Evolutionary conservation across 1,139 yeast genomes (phyloP).

Genomic region (Meyerozyma athensensis): DNA sequence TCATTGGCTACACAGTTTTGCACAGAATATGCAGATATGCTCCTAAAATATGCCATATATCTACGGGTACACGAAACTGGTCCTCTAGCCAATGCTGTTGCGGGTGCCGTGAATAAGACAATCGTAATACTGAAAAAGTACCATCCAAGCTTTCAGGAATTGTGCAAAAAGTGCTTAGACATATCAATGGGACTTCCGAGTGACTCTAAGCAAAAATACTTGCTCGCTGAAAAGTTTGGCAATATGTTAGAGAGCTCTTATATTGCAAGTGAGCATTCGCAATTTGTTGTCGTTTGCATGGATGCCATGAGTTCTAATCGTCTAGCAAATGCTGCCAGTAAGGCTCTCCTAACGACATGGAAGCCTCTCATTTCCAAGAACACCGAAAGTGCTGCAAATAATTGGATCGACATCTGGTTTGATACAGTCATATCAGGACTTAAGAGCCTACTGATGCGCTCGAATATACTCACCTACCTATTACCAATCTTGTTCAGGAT

Average conservation of each 20-base stretch:
- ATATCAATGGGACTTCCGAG: constrained; percentile 38
- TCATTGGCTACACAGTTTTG: neutral
- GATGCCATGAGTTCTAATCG: constrained; percentile 51
- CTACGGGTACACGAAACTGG: neutral
- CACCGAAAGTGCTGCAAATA: constrained; percentile 15
- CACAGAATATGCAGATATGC: neutral
- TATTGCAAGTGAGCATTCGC: constrained; percentile 39
- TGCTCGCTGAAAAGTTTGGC: constrained; percentile 51
- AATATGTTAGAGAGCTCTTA: constrained; percentile 36
- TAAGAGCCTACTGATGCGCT: constrained; percentile 26
- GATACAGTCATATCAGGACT: constrained; percentile 32
- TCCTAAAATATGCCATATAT: neutral
- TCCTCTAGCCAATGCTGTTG: neutral
- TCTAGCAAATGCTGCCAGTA: constrained; percentile 65
- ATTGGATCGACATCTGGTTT: constrained; percentile 57
- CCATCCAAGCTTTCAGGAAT: neutral
- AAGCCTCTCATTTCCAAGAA: constrained; percentile 17
- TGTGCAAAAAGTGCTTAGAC: constrained; percentile 34
- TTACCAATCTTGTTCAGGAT: constrained; percentile 58
- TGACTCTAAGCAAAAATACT: constrained; percentile 56
- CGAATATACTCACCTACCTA: constrained; percentile 54
- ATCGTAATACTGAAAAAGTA: neutral
- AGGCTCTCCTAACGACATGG: constrained; percentile 48
- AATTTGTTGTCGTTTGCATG: constrained; percentile 43
- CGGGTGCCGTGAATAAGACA: neutral